Evolutionary conservation across 495 filamentous ascomycete genomes (phyloP).

Genomic region (Thermothielavioides terrestris): DNA sequence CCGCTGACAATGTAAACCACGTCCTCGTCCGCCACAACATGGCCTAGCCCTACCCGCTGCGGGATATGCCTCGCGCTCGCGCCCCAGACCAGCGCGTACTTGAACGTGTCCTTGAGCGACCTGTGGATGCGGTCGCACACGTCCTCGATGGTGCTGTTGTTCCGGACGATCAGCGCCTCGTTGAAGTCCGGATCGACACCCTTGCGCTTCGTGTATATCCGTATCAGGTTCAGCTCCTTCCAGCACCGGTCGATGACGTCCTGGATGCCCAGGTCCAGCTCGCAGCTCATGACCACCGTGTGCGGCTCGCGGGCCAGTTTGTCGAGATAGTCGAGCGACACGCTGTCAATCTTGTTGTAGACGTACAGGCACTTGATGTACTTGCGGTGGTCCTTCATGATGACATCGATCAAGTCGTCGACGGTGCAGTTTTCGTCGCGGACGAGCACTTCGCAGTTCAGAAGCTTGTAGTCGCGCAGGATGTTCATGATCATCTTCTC

Average conservation of each 20-base stretch:
- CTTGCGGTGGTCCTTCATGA: constrained; percentile 94
- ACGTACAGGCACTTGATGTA: constrained; percentile 96
- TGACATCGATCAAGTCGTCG: constrained; percentile 98
- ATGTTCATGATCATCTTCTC: constrained; percentile 98
- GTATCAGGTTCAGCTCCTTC: constrained; percentile 85
- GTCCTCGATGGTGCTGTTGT: constrained; percentile 83
- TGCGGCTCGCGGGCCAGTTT: constrained; percentile 83
- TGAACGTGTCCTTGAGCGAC: constrained; percentile 94
- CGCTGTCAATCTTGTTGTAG: constrained; percentile 99
- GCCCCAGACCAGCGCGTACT: constrained; percentile 97
- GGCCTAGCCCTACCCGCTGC: constrained; percentile 81
- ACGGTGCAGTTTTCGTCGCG: constrained; percentile 93
- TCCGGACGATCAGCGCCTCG: constrained; percentile 89
- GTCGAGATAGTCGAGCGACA: constrained; percentile 89
- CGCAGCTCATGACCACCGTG: constrained; percentile 96
- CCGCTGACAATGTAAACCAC: constrained; percentile 94
- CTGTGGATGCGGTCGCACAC: constrained; percentile 95
- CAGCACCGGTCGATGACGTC: constrained; percentile 94
- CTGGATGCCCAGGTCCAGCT: constrained; percentile 91
- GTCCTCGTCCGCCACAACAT: constrained; percentile 89
- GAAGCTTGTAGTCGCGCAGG: constrained; percentile 93
- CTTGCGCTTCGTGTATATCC: constrained; percentile 96
- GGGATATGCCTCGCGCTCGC: constrained; percentile 91
- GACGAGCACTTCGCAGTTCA: constrained; percentile 94
- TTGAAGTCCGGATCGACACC: constrained; percentile 83